phyloP scores from a whole-genome alignment of 345 rosid species.

The Capsella bursapastoris region DNA sequence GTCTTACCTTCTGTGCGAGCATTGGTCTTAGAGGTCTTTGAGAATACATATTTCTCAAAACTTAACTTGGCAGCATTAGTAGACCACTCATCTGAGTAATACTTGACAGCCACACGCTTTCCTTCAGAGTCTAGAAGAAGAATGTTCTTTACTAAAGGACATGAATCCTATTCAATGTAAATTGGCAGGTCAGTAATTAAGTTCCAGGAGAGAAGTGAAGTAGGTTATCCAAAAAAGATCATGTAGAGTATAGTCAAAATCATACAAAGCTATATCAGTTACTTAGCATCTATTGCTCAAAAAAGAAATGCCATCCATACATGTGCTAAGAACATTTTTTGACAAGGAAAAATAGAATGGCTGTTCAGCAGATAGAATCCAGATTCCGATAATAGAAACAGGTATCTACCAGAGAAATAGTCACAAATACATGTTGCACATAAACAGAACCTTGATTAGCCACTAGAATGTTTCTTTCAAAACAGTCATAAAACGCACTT shows the following conservation, averaged over 20 bases:
- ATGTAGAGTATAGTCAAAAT: neutral
- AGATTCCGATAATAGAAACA: no score
- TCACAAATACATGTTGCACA: no score
- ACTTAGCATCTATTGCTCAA: neutral
- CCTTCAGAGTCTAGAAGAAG: slow-evolving; percentile 95
- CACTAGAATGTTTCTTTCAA: neutral
- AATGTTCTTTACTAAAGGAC: slow-evolving; percentile 85
- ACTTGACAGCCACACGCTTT: slow-evolving; percentile 87
- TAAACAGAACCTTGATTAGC: no score
- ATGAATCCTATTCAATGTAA: slow-evolving; percentile 56
- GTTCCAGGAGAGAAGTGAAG: slow-evolving; percentile 6
- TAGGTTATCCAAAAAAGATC: neutral
- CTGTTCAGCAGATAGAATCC: no score
- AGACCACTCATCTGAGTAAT: slow-evolving; percentile 90
- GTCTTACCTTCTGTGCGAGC: slow-evolving; percentile 80
- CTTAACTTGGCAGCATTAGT: slow-evolving; percentile 72
- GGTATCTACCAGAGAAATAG: no score
- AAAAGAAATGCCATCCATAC: neutral
- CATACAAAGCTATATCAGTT: neutral
- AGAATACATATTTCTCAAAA: slow-evolving; percentile 73
- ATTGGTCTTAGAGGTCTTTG: slow-evolving; percentile 85
- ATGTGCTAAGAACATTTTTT: neutral
- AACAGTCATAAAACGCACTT: neutral
- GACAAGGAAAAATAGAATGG: no score
- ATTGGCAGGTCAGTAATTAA: slow-evolving; percentile 6